phyloP scores from a whole-genome alignment of 2,329 filamentous ascomycete genomes.

The Epicoccum nigrum region DNA sequence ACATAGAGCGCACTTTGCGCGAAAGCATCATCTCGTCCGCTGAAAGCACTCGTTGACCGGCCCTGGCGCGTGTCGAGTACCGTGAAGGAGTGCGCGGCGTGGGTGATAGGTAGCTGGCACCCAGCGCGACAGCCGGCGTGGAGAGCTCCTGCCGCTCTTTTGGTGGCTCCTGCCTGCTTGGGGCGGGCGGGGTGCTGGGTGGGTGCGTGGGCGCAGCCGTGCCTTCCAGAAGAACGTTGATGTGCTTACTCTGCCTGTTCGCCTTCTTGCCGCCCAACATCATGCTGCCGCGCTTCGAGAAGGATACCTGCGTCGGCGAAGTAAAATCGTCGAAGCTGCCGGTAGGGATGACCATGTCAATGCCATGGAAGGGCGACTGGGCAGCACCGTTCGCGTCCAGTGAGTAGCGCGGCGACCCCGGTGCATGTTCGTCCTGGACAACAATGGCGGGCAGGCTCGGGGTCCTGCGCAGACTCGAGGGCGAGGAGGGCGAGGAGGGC shows the following conservation, averaged over 20 bases:
- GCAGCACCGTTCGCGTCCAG: conserved; percentile 16
- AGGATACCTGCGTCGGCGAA: conserved; percentile 59
- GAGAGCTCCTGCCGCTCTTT: conserved; percentile 26
- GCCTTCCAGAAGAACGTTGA: conserved; percentile 31
- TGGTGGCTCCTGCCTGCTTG: conserved; percentile 21
- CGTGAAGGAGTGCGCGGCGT: conserved; percentile 46
- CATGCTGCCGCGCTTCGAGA: conserved; percentile 66
- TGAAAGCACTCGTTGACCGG: conserved; percentile 60
- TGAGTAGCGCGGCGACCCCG: conserved; percentile 20
- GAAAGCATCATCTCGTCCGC: conserved; percentile 68
- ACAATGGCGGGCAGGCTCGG: conserved; percentile 54
- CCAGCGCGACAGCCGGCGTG: conserved; percentile 33
- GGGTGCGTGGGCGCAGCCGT: conserved; percentile 21
- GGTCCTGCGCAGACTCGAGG: conserved; percentile 43
- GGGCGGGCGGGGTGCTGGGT: conserved; percentile 7
- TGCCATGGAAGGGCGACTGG: conserved; percentile 51
- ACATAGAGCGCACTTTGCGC: conserved; percentile 68
- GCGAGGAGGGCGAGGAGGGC: conserved; percentile 38
- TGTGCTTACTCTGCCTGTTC: conserved; percentile 43
- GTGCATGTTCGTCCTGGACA: conserved; percentile 48
- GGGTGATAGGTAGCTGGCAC: conserved; percentile 36
- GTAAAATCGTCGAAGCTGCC: conserved; percentile 60
- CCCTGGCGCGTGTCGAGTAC: conserved; percentile 43
- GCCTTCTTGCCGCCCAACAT: conserved; percentile 61
- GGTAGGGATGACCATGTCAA: conserved; percentile 63